Base-by-base conservation (phyloP, 2,329 filamentous ascomycete genomes). In the Claviceps paspali region DNA sequence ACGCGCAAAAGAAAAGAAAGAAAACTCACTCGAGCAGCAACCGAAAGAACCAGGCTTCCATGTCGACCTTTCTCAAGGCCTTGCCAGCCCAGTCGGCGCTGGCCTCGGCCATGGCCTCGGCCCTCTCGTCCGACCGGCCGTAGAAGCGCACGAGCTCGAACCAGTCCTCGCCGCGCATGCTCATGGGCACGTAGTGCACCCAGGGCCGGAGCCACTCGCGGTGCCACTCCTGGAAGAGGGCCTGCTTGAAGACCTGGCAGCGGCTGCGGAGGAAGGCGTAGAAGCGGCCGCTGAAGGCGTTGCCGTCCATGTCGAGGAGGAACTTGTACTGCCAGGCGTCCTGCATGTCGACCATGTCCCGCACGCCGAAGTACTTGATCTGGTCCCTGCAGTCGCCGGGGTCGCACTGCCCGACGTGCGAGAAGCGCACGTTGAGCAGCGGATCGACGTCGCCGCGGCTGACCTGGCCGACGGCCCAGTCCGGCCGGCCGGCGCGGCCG, bases 171-270 rank as follows among this genome's bases (percentile, higher is more conserved):
- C 86, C 87, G 41, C 76, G 73, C 43, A 94, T 54, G 44, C 82
- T 83, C 35, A 96, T 59, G 0, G 91, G 91, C 2, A 96, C 71
- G 54, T 86, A 96, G 58, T 98, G 91, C 31, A 84, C 76, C 91
- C 91, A 98, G 1, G 91, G 84, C 50, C 71, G 72, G 22, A 98
- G 62, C 86, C 88, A 94, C 55, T 95, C 87, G 39, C 78, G 70
- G 53, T 96, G 91, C 91, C 91, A 98, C 62, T 98, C 91, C 19
- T 83, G 72, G 55, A 95, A 96, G 28, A 98, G 60, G 12, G 86
- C 82, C 58, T 88, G 76, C 62, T 98, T 98, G 62, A 84, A 91
- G 15, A 88, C 79, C 45, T 95, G 64, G 52, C 82, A 92, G 47
- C 71, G 74, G 52, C 80, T 87, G 47, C 76, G 71, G 37, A 98